Evolutionary conservation across 495 filamentous ascomycete species (phyloP), one percentile per base, ranked within the genome.

Genomic region (Talaromyces wortmannii): DNA sequence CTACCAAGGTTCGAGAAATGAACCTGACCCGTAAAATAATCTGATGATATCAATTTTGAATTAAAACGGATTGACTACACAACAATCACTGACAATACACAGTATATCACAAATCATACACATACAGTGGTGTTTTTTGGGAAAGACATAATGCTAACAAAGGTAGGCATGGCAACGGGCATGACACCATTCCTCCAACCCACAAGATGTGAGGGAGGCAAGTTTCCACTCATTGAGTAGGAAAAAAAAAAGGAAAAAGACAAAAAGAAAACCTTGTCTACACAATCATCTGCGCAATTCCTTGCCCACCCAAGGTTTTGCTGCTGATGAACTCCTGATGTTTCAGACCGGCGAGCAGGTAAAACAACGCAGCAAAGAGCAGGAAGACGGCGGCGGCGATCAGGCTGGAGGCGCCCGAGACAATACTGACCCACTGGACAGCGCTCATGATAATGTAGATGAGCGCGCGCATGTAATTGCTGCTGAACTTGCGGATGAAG

Each of bases 261-360:
- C 6, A 51, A 36, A 40, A 40, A 10, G 48, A 50, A 32, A 6
- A 30, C 31, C 8, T n/a, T 6, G n/a, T 53, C 59, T 64, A 97
- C 67, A 98, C 91, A 74, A 99, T 97, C 95, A 97, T 97, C 77
- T 97, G 92, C 57, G 92, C 92, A 59, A 97, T 84, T 16, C 95
- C 94, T 58, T 89, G 87, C 43, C 94, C 94, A 57, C 94, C 94
- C 55, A 99, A 75, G 17, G 95, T 97, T 84, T 97, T 97, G 78
- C 92, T 97, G 32, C 91, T 88, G 52, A 95, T 82, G 69, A 99
- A 99, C 29, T 87, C 90, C 74, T 99, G 94, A 51, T 87, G 90
- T 80, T 88, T 96, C 61, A 96, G 46, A 31, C 80, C 94, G 13
- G 94, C 94, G 48, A 92, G 73, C 8, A 78, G 77, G 67, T 99